Base-by-base conservation (phyloP, 1,284 basidiomycete genomes). In the Vanrija pseudolonga region DNA sequence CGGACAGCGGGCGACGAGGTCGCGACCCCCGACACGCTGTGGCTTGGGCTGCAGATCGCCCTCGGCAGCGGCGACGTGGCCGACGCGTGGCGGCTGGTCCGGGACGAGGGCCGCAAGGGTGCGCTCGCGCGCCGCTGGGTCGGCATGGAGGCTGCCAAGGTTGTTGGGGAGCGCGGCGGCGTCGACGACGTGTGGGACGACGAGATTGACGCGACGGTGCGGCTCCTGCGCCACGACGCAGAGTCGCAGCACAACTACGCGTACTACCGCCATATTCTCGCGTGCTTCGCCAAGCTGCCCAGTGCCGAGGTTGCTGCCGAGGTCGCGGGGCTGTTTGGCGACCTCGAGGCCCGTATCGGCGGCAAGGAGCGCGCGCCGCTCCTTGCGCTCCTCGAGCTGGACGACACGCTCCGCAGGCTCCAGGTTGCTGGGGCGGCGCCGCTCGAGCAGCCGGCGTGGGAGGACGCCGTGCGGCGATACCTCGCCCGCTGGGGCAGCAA, bases 201-300 rank as follows among this genome's bases (percentile, higher is more conserved):
- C 32, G 71, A 73, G 54, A 51, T 64, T 45, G 59, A 57, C 2
- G 61, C 62, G 50, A 62, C 62, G 3, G 36, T 23, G 1, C 32
- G n/a, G 7, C 38, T 63, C 8, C 45, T 71, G 6, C 46, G 49
- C n/a, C 42, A 18, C 5, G 60, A 66, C 47, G 50, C 45, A 15
- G 63, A 67, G 45, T 54, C 65, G 61, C 66, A 62, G 56, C 50
- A 64, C 40, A 74, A 74, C 58, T 74, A 72, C 51, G 65, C 65
- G 5, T 71, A 62, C 50, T 71, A 73, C 56, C 51, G 58, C 19
- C 62, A 73, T 50, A 50, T 68, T 5, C 15, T 72, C 9, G 18
- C 37, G 18, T 28, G 37, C 4, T 15, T 57, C 2, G 32, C 46
- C 6, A 9, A 12, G 48, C 51, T 26, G 45, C 47, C 14, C 44